Evolutionary conservation across 805 yeast genomes (phyloP), one percentile per base, ranked within the genome.

Genomic region (Schizosaccharomyces japonicus): DNA sequence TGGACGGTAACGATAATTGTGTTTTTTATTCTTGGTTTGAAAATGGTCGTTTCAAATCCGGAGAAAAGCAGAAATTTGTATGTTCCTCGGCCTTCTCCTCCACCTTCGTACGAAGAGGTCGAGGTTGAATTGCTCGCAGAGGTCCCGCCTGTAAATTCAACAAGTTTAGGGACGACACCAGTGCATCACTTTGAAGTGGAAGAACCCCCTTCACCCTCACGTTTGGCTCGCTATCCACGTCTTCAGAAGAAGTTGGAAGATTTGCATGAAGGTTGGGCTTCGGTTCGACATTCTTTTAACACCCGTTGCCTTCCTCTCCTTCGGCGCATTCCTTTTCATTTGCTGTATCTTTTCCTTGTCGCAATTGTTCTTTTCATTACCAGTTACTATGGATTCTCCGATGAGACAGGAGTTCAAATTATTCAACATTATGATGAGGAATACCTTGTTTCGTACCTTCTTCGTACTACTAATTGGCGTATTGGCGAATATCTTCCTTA

Each of bases 181-280:
- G 4, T 36, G 10, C 27, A 36, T n/a, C 27, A 17, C 11, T 19
- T 36, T 25, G 42, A 36, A 11, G n/a, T 36, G 17, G 13, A 8
- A 17, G 42, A 36, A 11, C 42, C 42, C 23, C 42, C 42, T 19
- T 29, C 32, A 8, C 11, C 7, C 7, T n/a, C n/a, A n/a, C 27
- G 26, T 4, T 8, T 3, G 17, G 2, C 27, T 2, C 25, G 42
- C 1, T 36, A 19, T 5, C 42, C 42, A 13, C 13, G 25, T 17
- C 23, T 36, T 5, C 42, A n/a, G 4, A 15, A 25, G 7, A 36
- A 36, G 11, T 13, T 36, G 2, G 42, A 17, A 19, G 42, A 25
- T 27, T 19, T 36, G 6, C 42, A 36, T 36, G 42, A 36, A 17
- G 42, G 42, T 19, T 36, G 42, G 42, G 42, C 17, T 7, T 36